Evolutionary conservation across 1,139 yeast genomes (phyloP).

Genomic region (Waltiozyma sp.): DNA sequence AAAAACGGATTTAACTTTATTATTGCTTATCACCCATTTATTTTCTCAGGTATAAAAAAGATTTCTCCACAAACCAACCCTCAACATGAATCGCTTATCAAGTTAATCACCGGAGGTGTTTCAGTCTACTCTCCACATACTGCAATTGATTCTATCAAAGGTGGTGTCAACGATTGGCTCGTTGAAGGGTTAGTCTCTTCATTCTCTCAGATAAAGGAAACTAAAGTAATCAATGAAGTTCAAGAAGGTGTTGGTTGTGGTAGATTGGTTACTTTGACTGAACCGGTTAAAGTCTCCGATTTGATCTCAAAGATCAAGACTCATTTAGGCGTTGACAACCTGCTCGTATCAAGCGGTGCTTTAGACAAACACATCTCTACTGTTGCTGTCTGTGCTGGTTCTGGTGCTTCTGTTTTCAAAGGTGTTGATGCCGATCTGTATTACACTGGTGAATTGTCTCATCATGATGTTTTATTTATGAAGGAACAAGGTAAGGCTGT

Average conservation of each 20-base stretch:
- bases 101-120: slow-evolving; percentile 62
- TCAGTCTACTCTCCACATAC: slow-evolving; percentile 95
- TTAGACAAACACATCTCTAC: slow-evolving; percentile 29
- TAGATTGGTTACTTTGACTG: slow-evolving; percentile 42
- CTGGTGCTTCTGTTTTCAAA: slow-evolving; percentile 62
- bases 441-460: slow-evolving; percentile 88
- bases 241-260: slow-evolving; percentile 68
- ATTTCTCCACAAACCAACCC: slow-evolving; percentile 50
- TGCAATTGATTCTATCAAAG: slow-evolving; percentile 83
- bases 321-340: slow-evolving; percentile 37
- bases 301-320: slow-evolving; percentile 46
- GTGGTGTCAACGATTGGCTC: slow-evolving; percentile 92
- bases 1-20: slow-evolving; percentile 37
- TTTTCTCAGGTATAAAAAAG: slow-evolving; percentile 80
- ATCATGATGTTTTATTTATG: slow-evolving; percentile 72
- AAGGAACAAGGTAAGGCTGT: slow-evolving; percentile 68
- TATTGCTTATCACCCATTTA: slow-evolving; percentile 90
- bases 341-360: slow-evolving; percentile 54
- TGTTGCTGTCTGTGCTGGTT: slow-evolving; percentile 93
- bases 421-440: slow-evolving; percentile 52
- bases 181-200: slow-evolving; percentile 41
- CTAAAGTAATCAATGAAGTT: slow-evolving; percentile 22
- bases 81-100: slow-evolving; percentile 69
- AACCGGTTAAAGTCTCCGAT: slow-evolving; percentile 32
- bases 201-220: slow-evolving; percentile 25